phyloP scores from a whole-genome alignment of 345 rosid species.

The Microcos paniculata region DNA sequence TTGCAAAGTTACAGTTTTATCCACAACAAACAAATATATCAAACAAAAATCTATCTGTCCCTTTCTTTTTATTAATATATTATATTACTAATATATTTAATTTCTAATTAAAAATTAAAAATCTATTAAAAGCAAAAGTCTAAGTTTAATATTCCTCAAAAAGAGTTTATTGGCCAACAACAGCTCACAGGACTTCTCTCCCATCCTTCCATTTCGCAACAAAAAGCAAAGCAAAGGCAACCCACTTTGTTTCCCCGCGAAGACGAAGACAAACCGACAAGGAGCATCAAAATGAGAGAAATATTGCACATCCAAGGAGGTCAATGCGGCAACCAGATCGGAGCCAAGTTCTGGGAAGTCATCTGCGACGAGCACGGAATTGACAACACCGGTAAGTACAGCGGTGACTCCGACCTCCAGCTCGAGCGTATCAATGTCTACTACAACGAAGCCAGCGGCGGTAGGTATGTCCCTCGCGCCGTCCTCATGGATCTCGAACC shows the following conservation, averaged over 20 bases:
- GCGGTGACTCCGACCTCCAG: conserved; percentile 14
- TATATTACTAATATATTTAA: too few relatives aligned
- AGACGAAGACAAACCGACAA: too few relatives aligned
- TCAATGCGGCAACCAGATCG: conserved; percentile 22
- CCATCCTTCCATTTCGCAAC: not conserved
- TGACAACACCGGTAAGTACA: conserved; percentile 9
- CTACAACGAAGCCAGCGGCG: conserved; percentile 14
- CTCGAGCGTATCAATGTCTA: conserved; percentile 18
- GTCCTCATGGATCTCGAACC: conserved; percentile 18
- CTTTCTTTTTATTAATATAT: too few relatives aligned
- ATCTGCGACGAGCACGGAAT: conserved; percentile 20
- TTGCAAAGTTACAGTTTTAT: too few relatives aligned
- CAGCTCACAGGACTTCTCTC: not conserved
- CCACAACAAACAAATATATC: too few relatives aligned
- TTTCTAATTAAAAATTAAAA: too few relatives aligned
- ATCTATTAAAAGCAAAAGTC: too few relatives aligned
- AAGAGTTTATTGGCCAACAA: not conserved
- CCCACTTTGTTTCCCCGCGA: not conserved
- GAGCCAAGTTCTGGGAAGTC: conserved; percentile 17
- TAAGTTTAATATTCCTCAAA: too few relatives aligned
- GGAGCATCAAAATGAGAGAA: conserved; percentile 19
- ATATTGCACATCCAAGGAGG: conserved; percentile 20
- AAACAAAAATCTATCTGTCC: too few relatives aligned
- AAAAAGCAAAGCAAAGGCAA: not conserved
- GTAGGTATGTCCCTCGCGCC: conserved; percentile 16